A percentile compares a stretch with the other conserved stretches of the same genome.
These are phyloP conservation scores for Lentinula boryana DNA, from an alignment of 768 basidiomycete genomes.

Conservation along the genomic window DNA sequence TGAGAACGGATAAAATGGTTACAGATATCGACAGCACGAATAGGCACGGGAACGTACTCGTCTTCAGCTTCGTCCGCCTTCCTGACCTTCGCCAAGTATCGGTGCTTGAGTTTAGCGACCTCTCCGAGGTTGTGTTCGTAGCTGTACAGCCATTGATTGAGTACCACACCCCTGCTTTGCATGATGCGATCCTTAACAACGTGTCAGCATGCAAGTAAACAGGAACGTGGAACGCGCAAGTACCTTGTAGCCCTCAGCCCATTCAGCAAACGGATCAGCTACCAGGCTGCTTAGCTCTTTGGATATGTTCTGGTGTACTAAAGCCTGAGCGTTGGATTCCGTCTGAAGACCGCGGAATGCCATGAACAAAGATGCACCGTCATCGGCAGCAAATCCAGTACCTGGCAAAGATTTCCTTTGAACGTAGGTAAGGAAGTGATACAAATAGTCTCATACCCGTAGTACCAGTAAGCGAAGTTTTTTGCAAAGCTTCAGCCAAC, in stretches of 20 bases:
- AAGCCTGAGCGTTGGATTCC: constrained; percentile 68
- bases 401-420: constrained; percentile 24
- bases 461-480: constrained; percentile 41
- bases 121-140: constrained; percentile 69
- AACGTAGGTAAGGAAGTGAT: constrained; percentile 6
- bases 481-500: constrained; percentile 53
- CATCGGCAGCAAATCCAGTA: constrained; percentile 70
- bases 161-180: constrained; percentile 47
- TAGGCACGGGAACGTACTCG: constrained; percentile 55
- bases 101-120: constrained; percentile 67
- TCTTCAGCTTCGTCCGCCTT: constrained; percentile 91
- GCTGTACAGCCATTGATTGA: constrained; percentile 61
- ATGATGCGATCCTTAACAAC: constrained; percentile 50
- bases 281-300: constrained; percentile 73
- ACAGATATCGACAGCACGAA: not conserved
- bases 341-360: constrained; percentile 76
- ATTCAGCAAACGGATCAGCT: constrained; percentile 72
- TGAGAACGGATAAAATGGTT: constrained; percentile 8
- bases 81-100: constrained; percentile 72
- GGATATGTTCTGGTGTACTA: constrained; percentile 64
- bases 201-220: constrained; percentile 1
- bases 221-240: constrained; percentile 10
- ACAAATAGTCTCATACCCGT: constrained; percentile 28
- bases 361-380: constrained; percentile 77
- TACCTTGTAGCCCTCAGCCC: constrained; percentile 75